Conservation (phyloP, 805 yeast species). For the Teunomyces atbi region DNA sequence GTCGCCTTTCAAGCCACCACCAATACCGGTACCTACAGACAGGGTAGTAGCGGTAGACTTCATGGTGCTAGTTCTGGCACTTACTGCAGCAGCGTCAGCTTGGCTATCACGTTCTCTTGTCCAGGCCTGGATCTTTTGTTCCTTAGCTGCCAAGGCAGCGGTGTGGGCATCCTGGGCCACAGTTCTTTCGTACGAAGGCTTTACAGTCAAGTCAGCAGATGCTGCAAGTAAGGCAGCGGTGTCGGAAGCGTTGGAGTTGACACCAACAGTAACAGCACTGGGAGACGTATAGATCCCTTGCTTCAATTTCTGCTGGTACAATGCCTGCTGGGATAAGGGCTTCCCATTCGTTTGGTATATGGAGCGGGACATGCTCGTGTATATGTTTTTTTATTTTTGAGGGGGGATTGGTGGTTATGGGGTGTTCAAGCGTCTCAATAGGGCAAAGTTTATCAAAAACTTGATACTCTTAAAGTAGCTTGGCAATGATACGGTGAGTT, state of each 20-base stretch:
- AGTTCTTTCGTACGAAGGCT: slow-evolving; percentile 59
- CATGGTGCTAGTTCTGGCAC: slow-evolving; percentile 12
- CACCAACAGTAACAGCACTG: slow-evolving; percentile 54
- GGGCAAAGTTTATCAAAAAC: not conserved
- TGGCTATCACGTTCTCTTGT: slow-evolving; percentile 44
- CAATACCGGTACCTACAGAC: slow-evolving; percentile 17
- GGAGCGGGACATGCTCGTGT: slow-evolving; percentile 30
- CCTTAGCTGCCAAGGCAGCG: slow-evolving; percentile 53
- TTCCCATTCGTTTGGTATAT: slow-evolving; percentile 69
- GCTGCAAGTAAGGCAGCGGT: slow-evolving; percentile 78
- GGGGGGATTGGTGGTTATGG: not conserved
- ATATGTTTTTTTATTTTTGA: not conserved
- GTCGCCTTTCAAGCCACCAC: slow-evolving; percentile 31
- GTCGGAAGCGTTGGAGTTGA: slow-evolving; percentile 65
- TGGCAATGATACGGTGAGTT: not conserved
- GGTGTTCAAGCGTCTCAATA: not conserved
- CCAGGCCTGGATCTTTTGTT: slow-evolving; percentile 48
- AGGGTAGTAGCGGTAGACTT: slow-evolving; percentile 10
- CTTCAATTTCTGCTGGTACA: slow-evolving; percentile 69
- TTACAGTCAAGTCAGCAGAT: slow-evolving; percentile 59
- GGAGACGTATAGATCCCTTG: slow-evolving; percentile 62
- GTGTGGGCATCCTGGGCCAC: slow-evolving; percentile 62
- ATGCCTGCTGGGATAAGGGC: slow-evolving; percentile 71
- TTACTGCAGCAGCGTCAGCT: slow-evolving; percentile 51
- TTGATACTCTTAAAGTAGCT: not conserved